These are phyloP conservation scores for Aristolochia fimbriata DNA, from an alignment of 164 flowering plant genomes.

Conservation along the genomic window DNA sequence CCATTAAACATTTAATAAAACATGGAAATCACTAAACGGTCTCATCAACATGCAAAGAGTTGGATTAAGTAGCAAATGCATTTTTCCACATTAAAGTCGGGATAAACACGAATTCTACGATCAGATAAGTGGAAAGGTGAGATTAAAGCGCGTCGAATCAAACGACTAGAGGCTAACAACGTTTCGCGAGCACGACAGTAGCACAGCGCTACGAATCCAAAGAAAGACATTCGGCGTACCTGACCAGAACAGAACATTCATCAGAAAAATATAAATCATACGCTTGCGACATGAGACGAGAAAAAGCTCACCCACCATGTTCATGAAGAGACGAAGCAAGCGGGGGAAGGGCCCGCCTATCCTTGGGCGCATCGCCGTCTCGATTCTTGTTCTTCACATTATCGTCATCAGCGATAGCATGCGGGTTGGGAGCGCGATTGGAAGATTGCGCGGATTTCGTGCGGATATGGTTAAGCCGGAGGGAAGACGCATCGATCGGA, in stretches of 20 bases:
- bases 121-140: background rate
- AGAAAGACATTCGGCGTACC: background rate
- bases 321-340: constrained; percentile 8
- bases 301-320: constrained; percentile 20
- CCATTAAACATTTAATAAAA: background rate
- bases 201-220: background rate
- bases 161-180: too few relatives aligned
- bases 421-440: constrained; percentile 20
- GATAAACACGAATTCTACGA: background rate
- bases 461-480: constrained; percentile 54
- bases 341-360: constrained; percentile 8
- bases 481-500: constrained; percentile 31
- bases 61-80: background rate
- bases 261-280: background rate
- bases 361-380: constrained; percentile 5
- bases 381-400: constrained; percentile 7
- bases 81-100: background rate
- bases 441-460: constrained; percentile 33
- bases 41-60: background rate
- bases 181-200: too few relatives aligned
- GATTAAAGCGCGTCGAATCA: too few relatives aligned
- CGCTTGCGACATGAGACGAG: background rate
- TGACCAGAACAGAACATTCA: background rate
- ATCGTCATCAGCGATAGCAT: constrained; percentile 11
- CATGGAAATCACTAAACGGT: background rate